Percentiles rank a stretch among this genome's conserved stretches.
Evolutionary conservation across 2,329 filamentous ascomycete genomes (phyloP).

Genomic region (Aspergillus japonicus): DNA sequence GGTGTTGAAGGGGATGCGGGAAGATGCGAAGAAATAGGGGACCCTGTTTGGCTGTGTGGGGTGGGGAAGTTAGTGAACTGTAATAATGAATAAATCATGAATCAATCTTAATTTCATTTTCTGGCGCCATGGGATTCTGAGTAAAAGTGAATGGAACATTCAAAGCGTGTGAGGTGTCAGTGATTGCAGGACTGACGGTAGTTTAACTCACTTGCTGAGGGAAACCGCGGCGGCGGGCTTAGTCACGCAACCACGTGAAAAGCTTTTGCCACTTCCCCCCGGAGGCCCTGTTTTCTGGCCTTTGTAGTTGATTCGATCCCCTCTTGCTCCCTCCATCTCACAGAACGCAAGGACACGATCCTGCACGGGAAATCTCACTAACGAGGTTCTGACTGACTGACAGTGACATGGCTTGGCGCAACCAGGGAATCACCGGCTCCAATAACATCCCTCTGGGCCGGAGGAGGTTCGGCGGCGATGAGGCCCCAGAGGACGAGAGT

Average conservation of each 20-base stretch:
- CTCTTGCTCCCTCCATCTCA: background rate
- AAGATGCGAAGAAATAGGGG: constrained; percentile 48
- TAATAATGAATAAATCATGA: no score
- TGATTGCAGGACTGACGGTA: no score
- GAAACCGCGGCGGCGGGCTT: background rate
- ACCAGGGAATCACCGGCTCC: constrained; percentile 86
- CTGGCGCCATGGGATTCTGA: no score
- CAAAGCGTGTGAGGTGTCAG: no score
- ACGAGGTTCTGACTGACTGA: background rate
- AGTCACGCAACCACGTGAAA: constrained; percentile 7
- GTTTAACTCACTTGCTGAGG: no score
- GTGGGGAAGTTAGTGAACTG: background rate
- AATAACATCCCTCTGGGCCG: constrained; percentile 96
- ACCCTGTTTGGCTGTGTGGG: no score
- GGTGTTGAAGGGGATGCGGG: constrained; percentile 69
- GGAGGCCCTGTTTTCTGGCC: background rate
- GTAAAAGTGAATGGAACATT: no score
- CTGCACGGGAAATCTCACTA: background rate
- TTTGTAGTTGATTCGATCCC: background rate
- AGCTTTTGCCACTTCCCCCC: constrained; percentile 6
- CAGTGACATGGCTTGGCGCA: constrained; percentile 61
- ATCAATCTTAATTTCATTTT: no score
- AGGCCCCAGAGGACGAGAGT: constrained; percentile 49
- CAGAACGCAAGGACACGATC: no score
- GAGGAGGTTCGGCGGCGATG: constrained; percentile 72